These are phyloP conservation scores for Saccharum officinarum DNA, from an alignment of 176 grass and related monocot genomes.

Conservation along the genomic window DNA sequence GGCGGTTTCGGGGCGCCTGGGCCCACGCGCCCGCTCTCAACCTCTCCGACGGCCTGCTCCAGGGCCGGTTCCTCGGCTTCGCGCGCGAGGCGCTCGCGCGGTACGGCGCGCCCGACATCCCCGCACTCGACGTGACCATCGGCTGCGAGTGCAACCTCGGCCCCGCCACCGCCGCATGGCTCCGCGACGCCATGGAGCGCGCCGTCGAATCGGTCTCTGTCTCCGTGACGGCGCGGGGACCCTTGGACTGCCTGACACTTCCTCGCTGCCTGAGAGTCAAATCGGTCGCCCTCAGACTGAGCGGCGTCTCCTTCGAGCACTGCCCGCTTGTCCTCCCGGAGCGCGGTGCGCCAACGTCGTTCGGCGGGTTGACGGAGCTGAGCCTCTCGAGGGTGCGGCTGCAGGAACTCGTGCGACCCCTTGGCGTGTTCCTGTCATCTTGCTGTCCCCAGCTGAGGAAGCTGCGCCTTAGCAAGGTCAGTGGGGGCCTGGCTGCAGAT, in stretches of 20 bases:
- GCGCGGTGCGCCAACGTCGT: no score
- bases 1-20: conserved; percentile 21
- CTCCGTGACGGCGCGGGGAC: not conserved
- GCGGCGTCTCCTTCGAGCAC: not conserved
- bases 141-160: not conserved
- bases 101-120: conserved; percentile 23
- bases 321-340: not conserved
- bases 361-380: not conserved
- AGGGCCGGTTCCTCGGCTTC: not conserved
- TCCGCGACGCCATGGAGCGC: conserved; percentile 6
- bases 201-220: not conserved
- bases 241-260: not conserved
- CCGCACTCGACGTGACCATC: conserved; percentile 10
- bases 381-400: not conserved
- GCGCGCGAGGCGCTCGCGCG: not conserved
- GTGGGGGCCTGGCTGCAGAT: not conserved
- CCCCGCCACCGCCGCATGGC: conserved; percentile 3
- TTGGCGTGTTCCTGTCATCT: conserved; percentile 21
- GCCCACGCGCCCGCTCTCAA: not conserved
- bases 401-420: not conserved
- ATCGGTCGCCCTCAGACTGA: not conserved
- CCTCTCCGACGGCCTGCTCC: conserved; percentile 12
- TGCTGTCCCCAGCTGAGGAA: conserved; percentile 9
- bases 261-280: not conserved
- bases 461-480: not conserved